phyloP scores from a whole-genome alignment of 106 monocot species.

The Dendrobium nobile region DNA sequence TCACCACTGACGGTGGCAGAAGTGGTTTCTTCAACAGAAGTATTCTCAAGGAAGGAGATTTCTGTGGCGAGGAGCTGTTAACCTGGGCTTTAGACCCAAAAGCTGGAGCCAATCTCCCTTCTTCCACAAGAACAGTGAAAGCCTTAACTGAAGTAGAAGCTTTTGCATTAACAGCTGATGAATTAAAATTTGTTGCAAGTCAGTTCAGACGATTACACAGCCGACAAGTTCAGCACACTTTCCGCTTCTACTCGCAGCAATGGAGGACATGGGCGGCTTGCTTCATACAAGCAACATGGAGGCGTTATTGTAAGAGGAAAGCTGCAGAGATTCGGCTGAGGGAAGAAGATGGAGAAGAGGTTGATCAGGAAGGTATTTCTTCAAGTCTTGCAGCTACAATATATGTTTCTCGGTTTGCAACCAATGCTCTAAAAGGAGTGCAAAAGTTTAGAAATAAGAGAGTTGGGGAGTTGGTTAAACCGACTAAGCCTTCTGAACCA shows the following conservation, averaged over 20 bases:
- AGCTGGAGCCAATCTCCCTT: constrained; percentile 51
- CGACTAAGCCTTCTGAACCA: constrained; percentile 41
- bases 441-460: constrained; percentile 33
- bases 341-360: constrained; percentile 26
- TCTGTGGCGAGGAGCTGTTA: constrained; percentile 78
- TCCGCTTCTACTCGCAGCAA: constrained; percentile 77
- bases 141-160: constrained; percentile 74
- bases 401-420: constrained; percentile 58
- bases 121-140: constrained; percentile 64
- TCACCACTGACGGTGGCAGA: constrained; percentile 75
- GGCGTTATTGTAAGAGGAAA: constrained; percentile 60
- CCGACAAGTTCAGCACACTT: constrained; percentile 67
- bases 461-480: constrained; percentile 6
- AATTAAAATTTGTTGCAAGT: constrained; percentile 59
- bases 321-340: constrained; percentile 27
- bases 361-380: neutral
- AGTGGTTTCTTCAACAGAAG: constrained; percentile 68
- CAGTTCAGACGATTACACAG: constrained; percentile 75
- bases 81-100: constrained; percentile 84
- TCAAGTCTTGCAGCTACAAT: constrained; percentile 45
- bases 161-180: constrained; percentile 61
- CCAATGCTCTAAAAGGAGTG: constrained; percentile 50
- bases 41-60: constrained; percentile 49
- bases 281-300: constrained; percentile 82
- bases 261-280: constrained; percentile 80